Conservation (phyloP, 2,329 filamentous ascomycete species). For the Fusarium clavum region DNA sequence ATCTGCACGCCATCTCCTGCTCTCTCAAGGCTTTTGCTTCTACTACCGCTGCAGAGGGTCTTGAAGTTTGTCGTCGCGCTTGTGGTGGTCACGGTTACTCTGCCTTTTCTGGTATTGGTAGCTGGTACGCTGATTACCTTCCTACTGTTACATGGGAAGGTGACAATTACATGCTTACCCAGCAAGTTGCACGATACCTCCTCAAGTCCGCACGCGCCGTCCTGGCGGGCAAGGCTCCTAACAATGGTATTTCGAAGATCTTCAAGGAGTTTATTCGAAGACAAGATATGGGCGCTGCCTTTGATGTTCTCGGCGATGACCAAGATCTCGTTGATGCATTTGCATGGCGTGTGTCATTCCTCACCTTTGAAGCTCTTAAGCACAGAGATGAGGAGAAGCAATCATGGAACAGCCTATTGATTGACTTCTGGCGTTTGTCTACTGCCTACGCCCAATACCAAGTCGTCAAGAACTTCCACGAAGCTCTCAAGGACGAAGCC, state of each 20-base stretch:
- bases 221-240: slow-evolving; percentile 66
- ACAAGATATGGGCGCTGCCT: slow-evolving; percentile 77
- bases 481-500: slow-evolving; percentile 57
- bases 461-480: slow-evolving; percentile 78
- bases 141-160: slow-evolving; percentile 79
- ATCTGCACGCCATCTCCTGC: slow-evolving; percentile 81
- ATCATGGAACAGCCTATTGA: slow-evolving; percentile 80
- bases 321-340: slow-evolving; percentile 78
- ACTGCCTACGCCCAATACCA: slow-evolving; percentile 83
- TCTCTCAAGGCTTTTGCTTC: slow-evolving; percentile 80
- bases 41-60: slow-evolving; percentile 77
- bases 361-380: slow-evolving; percentile 80
- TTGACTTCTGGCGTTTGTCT: slow-evolving; percentile 81
- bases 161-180: slow-evolving; percentile 85
- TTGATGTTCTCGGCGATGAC: slow-evolving; percentile 78
- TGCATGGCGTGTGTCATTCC: slow-evolving; percentile 78
- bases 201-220: slow-evolving; percentile 80
- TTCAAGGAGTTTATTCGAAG: slow-evolving; percentile 72
- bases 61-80: slow-evolving; percentile 79
- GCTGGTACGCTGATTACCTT: slow-evolving; percentile 80
- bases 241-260: slow-evolving; percentile 60
- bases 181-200: slow-evolving; percentile 81
- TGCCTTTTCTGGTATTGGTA: slow-evolving; percentile 79
- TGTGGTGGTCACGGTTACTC: slow-evolving; percentile 84
- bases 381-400: slow-evolving; percentile 80